These are phyloP conservation scores for Acanthochlamys bracteata DNA, from an alignment of 106 monocot genomes.

Conservation along the genomic window DNA sequence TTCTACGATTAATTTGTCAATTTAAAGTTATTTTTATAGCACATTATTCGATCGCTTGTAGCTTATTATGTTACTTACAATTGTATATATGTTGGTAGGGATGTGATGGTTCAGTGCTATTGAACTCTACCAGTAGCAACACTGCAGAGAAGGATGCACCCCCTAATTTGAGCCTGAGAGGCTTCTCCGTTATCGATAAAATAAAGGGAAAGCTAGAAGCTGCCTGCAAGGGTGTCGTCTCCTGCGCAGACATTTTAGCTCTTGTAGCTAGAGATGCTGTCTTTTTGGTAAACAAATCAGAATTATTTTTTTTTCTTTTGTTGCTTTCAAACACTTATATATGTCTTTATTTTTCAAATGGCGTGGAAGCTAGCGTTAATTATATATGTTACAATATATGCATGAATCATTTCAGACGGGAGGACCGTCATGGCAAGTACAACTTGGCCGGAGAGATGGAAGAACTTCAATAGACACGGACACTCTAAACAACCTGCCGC, in stretches of 20 bases:
- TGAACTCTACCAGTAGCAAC: conserved; percentile 24
- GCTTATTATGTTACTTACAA: no score
- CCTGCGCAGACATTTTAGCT: conserved; percentile 25
- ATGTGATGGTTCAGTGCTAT: conserved; percentile 54
- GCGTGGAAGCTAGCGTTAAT: no score
- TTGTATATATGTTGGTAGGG: conserved; percentile 24
- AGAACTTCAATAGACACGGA: conserved; percentile 1
- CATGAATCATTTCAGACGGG: conserved; percentile 26
- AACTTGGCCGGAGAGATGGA: conserved; percentile 35
- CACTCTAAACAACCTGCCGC: conserved; percentile 16
- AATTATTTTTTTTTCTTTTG: no score
- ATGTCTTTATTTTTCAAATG: no score
- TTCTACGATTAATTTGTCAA: not conserved
- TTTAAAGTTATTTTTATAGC: not conserved
- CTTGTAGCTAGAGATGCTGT: conserved; percentile 27
- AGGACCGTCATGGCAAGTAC: conserved; percentile 27
- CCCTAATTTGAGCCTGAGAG: conserved; percentile 42
- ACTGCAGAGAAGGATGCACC: conserved; percentile 31
- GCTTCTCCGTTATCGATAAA: conserved; percentile 33
- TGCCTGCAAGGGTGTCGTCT: conserved; percentile 43
- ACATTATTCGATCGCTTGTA: no score
- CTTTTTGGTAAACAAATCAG: conserved; percentile 23
- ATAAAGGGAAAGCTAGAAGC: conserved; percentile 42
- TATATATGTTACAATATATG: no score
- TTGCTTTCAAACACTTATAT: no score